phyloP scores from a whole-genome alignment of 495 filamentous ascomycete species.

The Saxophila tyrrhenica region DNA sequence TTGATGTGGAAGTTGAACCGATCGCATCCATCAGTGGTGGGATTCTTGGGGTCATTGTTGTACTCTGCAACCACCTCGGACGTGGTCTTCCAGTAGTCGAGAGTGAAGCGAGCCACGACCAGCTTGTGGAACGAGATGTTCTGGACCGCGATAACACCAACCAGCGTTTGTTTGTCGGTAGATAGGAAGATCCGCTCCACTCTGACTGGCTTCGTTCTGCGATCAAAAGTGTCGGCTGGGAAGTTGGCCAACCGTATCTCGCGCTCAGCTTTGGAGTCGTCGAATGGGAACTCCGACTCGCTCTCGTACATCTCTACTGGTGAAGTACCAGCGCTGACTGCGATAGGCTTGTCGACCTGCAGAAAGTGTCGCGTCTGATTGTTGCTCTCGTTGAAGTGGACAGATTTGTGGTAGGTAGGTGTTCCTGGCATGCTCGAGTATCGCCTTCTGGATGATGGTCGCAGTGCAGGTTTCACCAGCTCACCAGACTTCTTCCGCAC shows the following conservation, averaged over 20 bases:
- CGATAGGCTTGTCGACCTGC: slow-evolving; percentile 82
- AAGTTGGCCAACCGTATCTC: slow-evolving; percentile 78
- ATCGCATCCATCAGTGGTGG: slow-evolving; percentile 59
- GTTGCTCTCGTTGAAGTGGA: slow-evolving; percentile 89
- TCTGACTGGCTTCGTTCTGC: slow-evolving; percentile 53
- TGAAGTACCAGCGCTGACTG: slow-evolving; percentile 91
- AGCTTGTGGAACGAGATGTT: slow-evolving; percentile 85
- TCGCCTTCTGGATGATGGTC: slow-evolving; percentile 61
- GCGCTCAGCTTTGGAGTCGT: slow-evolving; percentile 57
- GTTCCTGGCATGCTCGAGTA: slow-evolving; percentile 97
- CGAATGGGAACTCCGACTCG: slow-evolving; percentile 80
- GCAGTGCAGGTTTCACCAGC: slow-evolving; percentile 82
- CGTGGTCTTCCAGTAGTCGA: slow-evolving; percentile 96
- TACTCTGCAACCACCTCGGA: slow-evolving; percentile 88
- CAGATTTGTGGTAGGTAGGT: slow-evolving; percentile 84
- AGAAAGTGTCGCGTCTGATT: slow-evolving; percentile 94
- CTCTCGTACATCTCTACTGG: slow-evolving; percentile 76
- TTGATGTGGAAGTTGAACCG: slow-evolving; percentile 91
- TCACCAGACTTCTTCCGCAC: slow-evolving; percentile 97
- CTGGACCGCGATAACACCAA: slow-evolving; percentile 72
- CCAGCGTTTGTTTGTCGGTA: slow-evolving; percentile 67
- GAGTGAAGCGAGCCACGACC: slow-evolving; percentile 82
- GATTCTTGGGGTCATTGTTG: slow-evolving; percentile 60
- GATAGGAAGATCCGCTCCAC: slow-evolving; percentile 81
- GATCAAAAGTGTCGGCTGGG: slow-evolving; percentile 53